These are phyloP conservation scores for Takakia lepidozioides DNA, from an alignment of 225 moss, liverwort and hornwort genomes.

Conservation along the genomic window DNA sequence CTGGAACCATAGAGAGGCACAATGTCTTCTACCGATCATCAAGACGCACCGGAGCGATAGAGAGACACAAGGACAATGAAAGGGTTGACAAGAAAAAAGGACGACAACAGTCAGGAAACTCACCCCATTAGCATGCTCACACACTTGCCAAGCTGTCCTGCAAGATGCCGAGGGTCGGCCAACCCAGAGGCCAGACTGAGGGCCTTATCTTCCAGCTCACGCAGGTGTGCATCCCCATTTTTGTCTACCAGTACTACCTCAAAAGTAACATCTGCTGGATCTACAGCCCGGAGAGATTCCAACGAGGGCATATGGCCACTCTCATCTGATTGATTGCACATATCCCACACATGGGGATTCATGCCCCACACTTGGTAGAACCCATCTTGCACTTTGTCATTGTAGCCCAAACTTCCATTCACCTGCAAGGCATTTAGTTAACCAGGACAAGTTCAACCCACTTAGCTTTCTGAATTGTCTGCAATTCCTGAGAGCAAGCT, in stretches of 20 bases:
- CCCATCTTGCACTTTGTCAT: constrained; percentile 15
- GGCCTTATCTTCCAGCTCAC: constrained; percentile 24
- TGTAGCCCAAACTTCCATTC: constrained; percentile 56
- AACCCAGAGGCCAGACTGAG: constrained; percentile 4
- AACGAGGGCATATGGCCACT: constrained; percentile 9
- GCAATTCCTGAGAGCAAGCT: too few relatives aligned
- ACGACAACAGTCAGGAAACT: too few relatives aligned
- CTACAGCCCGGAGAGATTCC: constrained; percentile 41
- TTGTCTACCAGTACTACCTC: constrained; percentile 64
- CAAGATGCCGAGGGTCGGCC: constrained; percentile 11
- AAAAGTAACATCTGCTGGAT: constrained; percentile 36
- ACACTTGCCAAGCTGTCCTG: constrained; percentile 29
- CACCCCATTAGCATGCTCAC: constrained; percentile 39
- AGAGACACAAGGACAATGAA: too few relatives aligned
- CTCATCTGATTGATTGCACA: constrained; percentile 9
- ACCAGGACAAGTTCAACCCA: too few relatives aligned
- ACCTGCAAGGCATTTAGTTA: too few relatives aligned
- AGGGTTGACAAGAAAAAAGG: too few relatives aligned
- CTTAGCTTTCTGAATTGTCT: too few relatives aligned
- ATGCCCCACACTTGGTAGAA: constrained; percentile 11
- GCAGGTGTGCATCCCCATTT: constrained; percentile 64
- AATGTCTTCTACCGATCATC: too few relatives aligned
- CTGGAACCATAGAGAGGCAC: too few relatives aligned
- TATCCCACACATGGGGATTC: constrained; percentile 9
- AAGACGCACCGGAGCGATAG: too few relatives aligned